These are phyloP conservation scores for Termitomyces bulborhizus DNA, from an alignment of 768 basidiomycete species.

Conservation along the genomic window DNA sequence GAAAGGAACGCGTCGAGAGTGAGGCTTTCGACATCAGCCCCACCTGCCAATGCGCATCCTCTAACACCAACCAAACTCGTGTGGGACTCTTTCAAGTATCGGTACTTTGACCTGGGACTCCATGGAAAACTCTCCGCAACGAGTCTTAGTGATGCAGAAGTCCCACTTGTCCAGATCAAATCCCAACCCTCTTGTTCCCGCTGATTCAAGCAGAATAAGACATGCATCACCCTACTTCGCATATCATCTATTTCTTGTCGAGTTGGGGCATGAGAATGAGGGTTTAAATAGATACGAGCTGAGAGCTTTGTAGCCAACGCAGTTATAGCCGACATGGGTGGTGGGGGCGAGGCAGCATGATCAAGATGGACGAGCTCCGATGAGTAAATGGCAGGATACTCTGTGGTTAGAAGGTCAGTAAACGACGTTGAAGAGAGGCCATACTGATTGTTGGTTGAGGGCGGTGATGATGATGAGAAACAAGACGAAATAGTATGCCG, in stretches of 20 bases:
- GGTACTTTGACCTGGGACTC: conserved; percentile 2
- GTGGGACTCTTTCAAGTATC: conserved; percentile 11
- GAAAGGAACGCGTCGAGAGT: conserved; percentile 8
- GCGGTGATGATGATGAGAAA: conserved; percentile 1
- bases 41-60: conserved; percentile 10
- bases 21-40: conserved; percentile 10
- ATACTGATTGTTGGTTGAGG: background rate
- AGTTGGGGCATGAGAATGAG: conserved; percentile 11
- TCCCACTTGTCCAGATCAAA: conserved; percentile 13
- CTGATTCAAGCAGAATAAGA: conserved; percentile 7
- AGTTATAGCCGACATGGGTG: conserved; percentile 9
- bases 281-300: conserved; percentile 8
- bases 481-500: conserved; percentile 5
- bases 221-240: conserved; percentile 9
- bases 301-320: conserved; percentile 3
- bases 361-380: conserved; percentile 12
- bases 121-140: conserved; percentile 11
- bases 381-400: conserved; percentile 10
- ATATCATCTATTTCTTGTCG: conserved; percentile 7
- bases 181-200: conserved; percentile 11
- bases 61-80: conserved; percentile 14
- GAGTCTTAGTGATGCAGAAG: conserved; percentile 9
- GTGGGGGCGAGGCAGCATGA: conserved; percentile 13
- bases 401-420: conserved; percentile 3
- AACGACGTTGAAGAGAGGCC: conserved; percentile 8